These are phyloP conservation scores for Talaromyces marneffei DNA, from an alignment of 2,329 filamentous ascomycete species.

Conservation along the genomic window DNA sequence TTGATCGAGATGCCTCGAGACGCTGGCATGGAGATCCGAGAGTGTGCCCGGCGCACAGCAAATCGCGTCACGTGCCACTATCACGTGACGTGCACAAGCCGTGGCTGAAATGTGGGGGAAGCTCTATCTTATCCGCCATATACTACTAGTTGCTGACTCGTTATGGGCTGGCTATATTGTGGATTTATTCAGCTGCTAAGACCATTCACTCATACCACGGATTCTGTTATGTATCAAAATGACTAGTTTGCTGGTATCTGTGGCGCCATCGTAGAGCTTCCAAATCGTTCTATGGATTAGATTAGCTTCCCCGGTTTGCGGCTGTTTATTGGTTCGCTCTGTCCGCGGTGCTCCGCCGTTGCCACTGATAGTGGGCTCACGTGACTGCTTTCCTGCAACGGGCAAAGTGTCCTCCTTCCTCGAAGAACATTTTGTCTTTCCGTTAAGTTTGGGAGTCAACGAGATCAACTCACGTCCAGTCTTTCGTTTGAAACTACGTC, in stretches of 20 bases:
- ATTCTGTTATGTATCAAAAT: no score
- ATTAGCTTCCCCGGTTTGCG: background rate
- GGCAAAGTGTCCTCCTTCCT: slow-evolving; percentile 3
- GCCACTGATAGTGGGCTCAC: slow-evolving; percentile 8
- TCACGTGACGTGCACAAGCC: background rate
- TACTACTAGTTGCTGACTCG: no score
- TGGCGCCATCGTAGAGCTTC: slow-evolving; percentile 1
- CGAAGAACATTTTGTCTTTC: background rate
- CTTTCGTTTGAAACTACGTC: background rate
- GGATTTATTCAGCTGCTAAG: no score
- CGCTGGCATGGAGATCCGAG: background rate
- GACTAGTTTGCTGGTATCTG: background rate
- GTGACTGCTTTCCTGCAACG: slow-evolving; percentile 6
- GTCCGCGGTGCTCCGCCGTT: background rate
- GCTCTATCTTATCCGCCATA: background rate
- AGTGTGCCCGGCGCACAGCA: background rate
- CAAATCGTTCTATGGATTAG: slow-evolving; percentile 1
- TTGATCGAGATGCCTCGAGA: background rate
- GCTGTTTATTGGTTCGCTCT: background rate
- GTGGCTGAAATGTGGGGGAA: background rate
- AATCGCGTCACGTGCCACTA: background rate
- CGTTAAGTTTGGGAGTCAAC: background rate
- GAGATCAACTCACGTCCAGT: background rate
- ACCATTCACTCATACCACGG: background rate
- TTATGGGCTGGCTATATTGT: no score